phyloP scores from a whole-genome alignment of 2,329 filamentous ascomycete genomes.

The Xylaria sp. region DNA sequence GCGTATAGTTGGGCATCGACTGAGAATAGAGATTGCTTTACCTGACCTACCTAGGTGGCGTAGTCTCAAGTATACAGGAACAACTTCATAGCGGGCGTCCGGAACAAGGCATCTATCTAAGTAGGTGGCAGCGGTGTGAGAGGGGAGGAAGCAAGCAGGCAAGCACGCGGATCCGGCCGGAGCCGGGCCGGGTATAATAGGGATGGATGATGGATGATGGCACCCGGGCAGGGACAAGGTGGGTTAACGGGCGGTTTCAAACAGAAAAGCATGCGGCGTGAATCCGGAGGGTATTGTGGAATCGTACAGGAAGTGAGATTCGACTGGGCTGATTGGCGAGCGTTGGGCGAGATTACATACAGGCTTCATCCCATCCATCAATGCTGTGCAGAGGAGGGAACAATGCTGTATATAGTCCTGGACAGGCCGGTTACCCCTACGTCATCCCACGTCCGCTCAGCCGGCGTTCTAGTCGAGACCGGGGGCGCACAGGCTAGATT shows the following conservation, averaged over 20 bases:
- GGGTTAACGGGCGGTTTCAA: not conserved
- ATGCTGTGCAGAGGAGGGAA: too few relatives aligned
- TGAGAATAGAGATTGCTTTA: not conserved
- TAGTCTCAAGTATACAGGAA: not conserved
- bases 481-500: conserved; percentile 1
- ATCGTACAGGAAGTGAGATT: too few relatives aligned
- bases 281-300: not conserved
- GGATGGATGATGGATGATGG: not conserved
- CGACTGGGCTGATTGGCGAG: too few relatives aligned
- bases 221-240: not conserved
- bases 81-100: not conserved
- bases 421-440: too few relatives aligned
- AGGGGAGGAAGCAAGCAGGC: not conserved
- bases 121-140: not conserved
- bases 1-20: not conserved
- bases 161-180: not conserved
- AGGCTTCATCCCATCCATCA: too few relatives aligned
- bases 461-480: not conserved
- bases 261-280: conserved; percentile 6
- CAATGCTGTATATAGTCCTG: too few relatives aligned
- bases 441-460: conserved; percentile 21
- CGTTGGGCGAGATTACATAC: not conserved
- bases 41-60: too few relatives aligned
- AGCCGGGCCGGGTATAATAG: not conserved
- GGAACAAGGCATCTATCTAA: not conserved